Conservation (phyloP, 2,329 filamentous ascomycete species). For the Clarireedia monteithiana region DNA sequence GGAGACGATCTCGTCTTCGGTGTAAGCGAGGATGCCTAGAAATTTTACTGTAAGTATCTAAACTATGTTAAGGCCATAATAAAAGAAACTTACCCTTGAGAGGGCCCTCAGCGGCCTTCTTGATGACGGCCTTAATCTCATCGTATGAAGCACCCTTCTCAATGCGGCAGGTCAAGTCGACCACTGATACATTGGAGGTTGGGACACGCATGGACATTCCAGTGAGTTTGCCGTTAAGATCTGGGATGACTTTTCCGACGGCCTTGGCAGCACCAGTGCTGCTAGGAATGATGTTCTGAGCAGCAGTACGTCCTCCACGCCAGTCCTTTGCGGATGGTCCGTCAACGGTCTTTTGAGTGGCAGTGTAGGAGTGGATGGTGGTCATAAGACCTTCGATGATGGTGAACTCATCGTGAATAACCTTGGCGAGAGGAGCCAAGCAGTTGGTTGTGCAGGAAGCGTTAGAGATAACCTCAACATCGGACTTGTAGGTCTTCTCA, state of each 20-base stretch:
- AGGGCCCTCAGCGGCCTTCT: slow-evolving; percentile 73
- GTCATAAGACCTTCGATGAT: slow-evolving; percentile 99
- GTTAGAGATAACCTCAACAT: slow-evolving; percentile 93
- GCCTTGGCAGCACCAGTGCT: slow-evolving; percentile 99
- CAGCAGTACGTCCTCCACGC: slow-evolving; percentile 97
- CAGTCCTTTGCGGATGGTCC: slow-evolving; percentile 98
- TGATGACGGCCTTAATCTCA: slow-evolving; percentile 87
- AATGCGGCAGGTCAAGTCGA: slow-evolving; percentile 89
- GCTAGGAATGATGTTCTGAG: slow-evolving; percentile 99
- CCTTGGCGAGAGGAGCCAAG: slow-evolving; percentile 98
- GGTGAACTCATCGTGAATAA: slow-evolving; percentile 96
- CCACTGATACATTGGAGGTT: slow-evolving; percentile 97
- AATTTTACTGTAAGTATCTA: slow-evolving; percentile 12
- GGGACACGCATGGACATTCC: slow-evolving; percentile 99
- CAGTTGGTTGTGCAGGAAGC: slow-evolving; percentile 99
- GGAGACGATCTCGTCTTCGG: slow-evolving; percentile 95
- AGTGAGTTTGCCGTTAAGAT: slow-evolving; percentile 98
- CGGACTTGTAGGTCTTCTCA: slow-evolving; percentile 85
- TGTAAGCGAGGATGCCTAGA: slow-evolving; percentile 81
- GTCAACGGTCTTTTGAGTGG: slow-evolving; percentile 99
- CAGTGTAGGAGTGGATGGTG: slow-evolving; percentile 99
- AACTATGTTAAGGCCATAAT: background rate
- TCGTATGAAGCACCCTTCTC: slow-evolving; percentile 87
- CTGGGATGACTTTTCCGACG: slow-evolving; percentile 98
- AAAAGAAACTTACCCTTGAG: slow-evolving; percentile 69